Evolutionary conservation across 345 rosid genomes (phyloP).

Genomic region (Acer negundo): DNA sequence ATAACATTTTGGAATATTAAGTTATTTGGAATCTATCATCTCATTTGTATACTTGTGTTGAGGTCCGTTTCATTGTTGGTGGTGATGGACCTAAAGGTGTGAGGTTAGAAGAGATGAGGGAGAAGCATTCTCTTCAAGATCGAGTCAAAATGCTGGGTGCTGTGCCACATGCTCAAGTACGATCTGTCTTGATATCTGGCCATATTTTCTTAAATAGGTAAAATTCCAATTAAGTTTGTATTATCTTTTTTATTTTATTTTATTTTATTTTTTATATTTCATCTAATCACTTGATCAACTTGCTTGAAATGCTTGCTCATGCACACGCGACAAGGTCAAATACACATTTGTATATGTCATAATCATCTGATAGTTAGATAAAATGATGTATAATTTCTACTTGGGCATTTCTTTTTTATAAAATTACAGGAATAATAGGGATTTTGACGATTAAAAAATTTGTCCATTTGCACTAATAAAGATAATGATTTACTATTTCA

Average conservation of each 20-base stretch:
- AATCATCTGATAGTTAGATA: background rate
- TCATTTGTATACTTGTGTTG: constrained; percentile 23
- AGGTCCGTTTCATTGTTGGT: constrained; percentile 92
- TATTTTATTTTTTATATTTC: background rate
- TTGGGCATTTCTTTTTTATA: background rate
- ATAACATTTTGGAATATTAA: background rate
- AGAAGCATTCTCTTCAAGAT: constrained; percentile 94
- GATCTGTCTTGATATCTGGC: no score
- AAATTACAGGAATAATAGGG: background rate
- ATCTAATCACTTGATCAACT: background rate
- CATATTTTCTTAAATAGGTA: constrained; percentile 92
- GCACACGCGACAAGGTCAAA: background rate
- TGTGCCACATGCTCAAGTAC: constrained; percentile 40
- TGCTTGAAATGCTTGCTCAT: background rate
- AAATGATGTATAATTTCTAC: background rate
- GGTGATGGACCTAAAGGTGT: constrained; percentile 97
- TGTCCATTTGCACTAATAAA: background rate
- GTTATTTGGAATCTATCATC: constrained; percentile 6
- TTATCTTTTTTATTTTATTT: no score
- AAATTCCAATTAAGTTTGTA: background rate
- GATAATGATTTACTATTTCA: background rate
- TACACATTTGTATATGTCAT: background rate
- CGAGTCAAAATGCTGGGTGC: constrained; percentile 94
- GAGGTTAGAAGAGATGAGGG: constrained; percentile 94
- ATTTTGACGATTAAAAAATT: background rate